phyloP scores from a whole-genome alignment of 139 green algal species.

The Diplosphaera chodatii region DNA sequence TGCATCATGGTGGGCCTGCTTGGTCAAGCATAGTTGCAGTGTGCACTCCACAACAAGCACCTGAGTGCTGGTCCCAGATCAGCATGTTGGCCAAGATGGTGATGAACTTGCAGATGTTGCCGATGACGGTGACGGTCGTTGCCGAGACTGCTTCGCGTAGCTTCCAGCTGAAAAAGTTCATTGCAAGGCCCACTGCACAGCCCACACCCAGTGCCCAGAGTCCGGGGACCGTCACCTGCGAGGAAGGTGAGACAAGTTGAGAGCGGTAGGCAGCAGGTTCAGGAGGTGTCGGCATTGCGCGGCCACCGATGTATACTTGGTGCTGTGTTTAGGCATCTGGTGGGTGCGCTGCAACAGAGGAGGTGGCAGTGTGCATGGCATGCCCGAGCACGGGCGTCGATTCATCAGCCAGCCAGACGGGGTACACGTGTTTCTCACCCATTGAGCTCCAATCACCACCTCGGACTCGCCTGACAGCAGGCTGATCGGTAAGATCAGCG shows the following conservation, averaged over 20 bases:
- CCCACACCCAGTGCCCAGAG: constrained; percentile 45
- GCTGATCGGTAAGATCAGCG: constrained; percentile 16
- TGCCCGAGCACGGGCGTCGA: no score
- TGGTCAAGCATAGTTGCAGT: no score
- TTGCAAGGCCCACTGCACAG: constrained; percentile 61
- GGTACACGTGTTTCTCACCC: background rate
- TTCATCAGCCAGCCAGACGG: no score
- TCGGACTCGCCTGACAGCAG: constrained; percentile 12
- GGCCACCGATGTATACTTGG: no score
- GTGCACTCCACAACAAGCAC: no score
- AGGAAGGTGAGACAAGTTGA: no score
- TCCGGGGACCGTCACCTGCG: background rate
- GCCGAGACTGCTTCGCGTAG: constrained; percentile 59
- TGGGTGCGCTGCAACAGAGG: no score
- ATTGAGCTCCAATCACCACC: background rate
- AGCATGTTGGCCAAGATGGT: constrained; percentile 64
- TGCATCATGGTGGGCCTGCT: no score
- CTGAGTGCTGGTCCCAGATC: constrained; percentile 67
- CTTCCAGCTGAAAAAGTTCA: constrained; percentile 63
- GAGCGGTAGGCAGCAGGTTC: no score
- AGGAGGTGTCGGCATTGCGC: no score
- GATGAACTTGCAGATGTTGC: constrained; percentile 79
- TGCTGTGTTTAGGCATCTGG: no score
- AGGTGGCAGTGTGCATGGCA: no score
- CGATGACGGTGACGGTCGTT: constrained; percentile 76